Evolutionary conservation across 2,329 filamentous ascomycete genomes (phyloP), one percentile per base, ranked within the genome.

Genomic region (Pyrenophora tritici-repentis): DNA sequence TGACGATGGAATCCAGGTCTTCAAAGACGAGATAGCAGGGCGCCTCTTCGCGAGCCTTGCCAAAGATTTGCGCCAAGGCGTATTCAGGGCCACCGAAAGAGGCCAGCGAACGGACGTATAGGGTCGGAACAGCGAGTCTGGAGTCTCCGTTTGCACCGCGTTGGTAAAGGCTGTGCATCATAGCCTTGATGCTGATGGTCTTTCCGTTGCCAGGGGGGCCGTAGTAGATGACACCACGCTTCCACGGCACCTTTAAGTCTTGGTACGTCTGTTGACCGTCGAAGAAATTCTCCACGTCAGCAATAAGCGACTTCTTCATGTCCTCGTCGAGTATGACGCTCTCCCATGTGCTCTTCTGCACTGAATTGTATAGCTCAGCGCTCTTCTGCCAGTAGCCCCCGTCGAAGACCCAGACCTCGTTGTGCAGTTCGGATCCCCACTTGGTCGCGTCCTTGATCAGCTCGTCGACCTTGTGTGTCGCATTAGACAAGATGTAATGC

Each of bases 1-100:
- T 79, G 37, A 90, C 81, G 29, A 89, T 80, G 7, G 82, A 85
- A 66, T 90, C 87, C 4, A 90, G 78, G 56, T 90, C 87, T 67
- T 90, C 87, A 50, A 90, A 87, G 34, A 90, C 83, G 3, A 90
- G 79, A 54, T 88, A 82, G 73, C 86, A 89, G 0, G 87, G 87
- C 0, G 87, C 83, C 53, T 81, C 79, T 56, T 81, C 75, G 17
- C 87, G 76, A 0, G 87, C 87, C 55, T 83, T 83, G 16, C 8
- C 42, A 42, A 75, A 75, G 33, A 75, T 73, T 20, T 51, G 38
- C n/a, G 49, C 45, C 13, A 74, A 50, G 53, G 78, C 71, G 55
- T 75, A 77, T 59, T 88, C 84, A 0, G 85, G 84, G 0, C 85
- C 86, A 14, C 50, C 68, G 29, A 55, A 71, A 31, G 66, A 70